A percentile compares a stretch with the other conserved stretches of the same genome.
Evolutionary conservation across 2,329 filamentous ascomycete genomes (phyloP).

Genomic region (Xylaria sp.): DNA sequence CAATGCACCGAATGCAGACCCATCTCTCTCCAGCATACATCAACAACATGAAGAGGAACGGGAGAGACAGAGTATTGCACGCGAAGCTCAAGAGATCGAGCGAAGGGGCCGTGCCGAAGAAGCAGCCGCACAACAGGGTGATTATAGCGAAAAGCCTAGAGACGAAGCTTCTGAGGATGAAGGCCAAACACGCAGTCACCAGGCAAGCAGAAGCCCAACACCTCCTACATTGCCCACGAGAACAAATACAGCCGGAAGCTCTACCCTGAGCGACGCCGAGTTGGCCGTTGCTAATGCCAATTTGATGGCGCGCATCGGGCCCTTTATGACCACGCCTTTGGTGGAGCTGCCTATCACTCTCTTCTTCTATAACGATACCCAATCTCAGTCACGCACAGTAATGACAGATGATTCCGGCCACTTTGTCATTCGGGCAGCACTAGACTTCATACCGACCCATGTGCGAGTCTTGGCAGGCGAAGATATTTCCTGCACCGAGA

Average conservation of each 20-base stretch:
- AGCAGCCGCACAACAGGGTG: conserved; percentile 74
- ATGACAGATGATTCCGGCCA: conserved; percentile 90
- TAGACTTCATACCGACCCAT: conserved; percentile 92
- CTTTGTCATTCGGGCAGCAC: conserved; percentile 80
- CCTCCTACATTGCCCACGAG: conserved; percentile 56
- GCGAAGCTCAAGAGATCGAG: conserved; percentile 81
- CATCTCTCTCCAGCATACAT: conserved; percentile 49
- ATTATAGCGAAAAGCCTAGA: conserved; percentile 75
- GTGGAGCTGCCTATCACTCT: conserved; percentile 83
- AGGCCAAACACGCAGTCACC: conserved; percentile 47
- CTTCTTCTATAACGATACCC: conserved; percentile 91
- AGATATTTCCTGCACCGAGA: conserved; percentile 81
- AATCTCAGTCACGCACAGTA: conserved; percentile 85
- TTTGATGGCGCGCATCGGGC: conserved; percentile 85
- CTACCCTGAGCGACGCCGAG: conserved; percentile 79
- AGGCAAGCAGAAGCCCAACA: conserved; percentile 34
- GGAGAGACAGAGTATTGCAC: conserved; percentile 74
- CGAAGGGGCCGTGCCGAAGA: conserved; percentile 77
- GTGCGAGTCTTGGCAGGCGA: conserved; percentile 89
- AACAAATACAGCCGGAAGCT: conserved; percentile 46
- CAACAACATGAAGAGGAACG: conserved; percentile 61
- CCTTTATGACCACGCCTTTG: conserved; percentile 88
- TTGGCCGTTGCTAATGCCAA: conserved; percentile 83
- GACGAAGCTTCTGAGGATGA: conserved; percentile 58
- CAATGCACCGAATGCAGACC: conserved; percentile 32